Conservation (phyloP, 208 protist genomes). For the Leishmania braziliensis region DNA sequence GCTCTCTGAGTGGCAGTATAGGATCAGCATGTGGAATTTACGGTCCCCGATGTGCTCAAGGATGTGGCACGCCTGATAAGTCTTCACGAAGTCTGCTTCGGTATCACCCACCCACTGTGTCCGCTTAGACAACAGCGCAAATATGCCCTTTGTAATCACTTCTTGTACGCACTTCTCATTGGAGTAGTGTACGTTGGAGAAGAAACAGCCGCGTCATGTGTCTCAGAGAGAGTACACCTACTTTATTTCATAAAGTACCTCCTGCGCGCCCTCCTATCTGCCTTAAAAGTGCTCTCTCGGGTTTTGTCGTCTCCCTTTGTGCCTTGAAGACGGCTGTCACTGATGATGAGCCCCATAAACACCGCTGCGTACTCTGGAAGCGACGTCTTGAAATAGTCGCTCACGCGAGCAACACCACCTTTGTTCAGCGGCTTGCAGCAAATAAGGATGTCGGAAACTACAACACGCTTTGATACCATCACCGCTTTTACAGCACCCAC, state of each 20-base stretch:
- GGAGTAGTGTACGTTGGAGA: slow-evolving; percentile 19
- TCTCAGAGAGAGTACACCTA: slow-evolving; percentile 31
- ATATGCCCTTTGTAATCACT: slow-evolving; percentile 64
- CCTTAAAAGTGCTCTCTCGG: slow-evolving; percentile 24
- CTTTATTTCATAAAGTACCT: slow-evolving; percentile 36
- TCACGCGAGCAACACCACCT: slow-evolving; percentile 29
- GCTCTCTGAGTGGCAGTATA: slow-evolving; percentile 47
- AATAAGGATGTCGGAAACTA: slow-evolving; percentile 27
- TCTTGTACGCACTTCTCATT: slow-evolving; percentile 22
- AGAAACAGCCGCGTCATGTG: slow-evolving; percentile 26
- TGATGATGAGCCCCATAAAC: slow-evolving; percentile 52
- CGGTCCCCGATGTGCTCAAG: slow-evolving; percentile 80
- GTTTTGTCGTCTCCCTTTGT: slow-evolving; percentile 42
- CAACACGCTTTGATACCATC: slow-evolving; percentile 30
- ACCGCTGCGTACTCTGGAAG: slow-evolving; percentile 46
- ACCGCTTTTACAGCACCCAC: slow-evolving; percentile 34
- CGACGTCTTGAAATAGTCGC: slow-evolving; percentile 37
- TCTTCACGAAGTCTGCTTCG: slow-evolving; percentile 52
- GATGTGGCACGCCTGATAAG: slow-evolving; percentile 29
- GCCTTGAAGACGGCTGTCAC: slow-evolving; percentile 32
- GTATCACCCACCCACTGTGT: slow-evolving; percentile 51
- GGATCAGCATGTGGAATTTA: slow-evolving; percentile 81
- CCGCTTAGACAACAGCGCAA: slow-evolving; percentile 73
- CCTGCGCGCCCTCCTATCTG: background rate
- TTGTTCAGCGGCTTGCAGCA: slow-evolving; percentile 60